phyloP scores from a whole-genome alignment of 495 filamentous ascomycete genomes.

The Friedmanniomyces endolithicus region DNA sequence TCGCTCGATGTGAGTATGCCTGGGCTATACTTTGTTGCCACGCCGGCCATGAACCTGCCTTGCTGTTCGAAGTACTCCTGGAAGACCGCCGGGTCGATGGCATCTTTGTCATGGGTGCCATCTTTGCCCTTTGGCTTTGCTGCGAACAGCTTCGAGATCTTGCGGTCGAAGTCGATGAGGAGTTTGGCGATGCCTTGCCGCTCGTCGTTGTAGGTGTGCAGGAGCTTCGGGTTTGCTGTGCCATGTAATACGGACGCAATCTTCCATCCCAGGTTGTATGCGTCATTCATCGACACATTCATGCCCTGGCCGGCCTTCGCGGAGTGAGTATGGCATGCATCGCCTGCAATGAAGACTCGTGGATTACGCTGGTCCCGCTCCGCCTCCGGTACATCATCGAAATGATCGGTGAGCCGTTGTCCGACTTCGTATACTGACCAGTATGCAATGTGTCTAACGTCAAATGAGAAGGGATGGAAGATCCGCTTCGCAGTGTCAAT shows the following conservation, averaged over 20 bases:
- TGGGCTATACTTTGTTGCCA: slow-evolving; percentile 42
- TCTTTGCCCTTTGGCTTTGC: slow-evolving; percentile 19
- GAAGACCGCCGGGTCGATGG: slow-evolving; percentile 29
- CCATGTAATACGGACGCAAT: slow-evolving; percentile 52
- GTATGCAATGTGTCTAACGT: slow-evolving; percentile 42
- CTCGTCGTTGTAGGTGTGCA: slow-evolving; percentile 60
- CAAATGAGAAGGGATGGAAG: slow-evolving; percentile 43
- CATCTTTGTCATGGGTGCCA: slow-evolving; percentile 6
- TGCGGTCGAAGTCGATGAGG: slow-evolving; percentile 61
- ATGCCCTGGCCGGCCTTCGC: slow-evolving; percentile 48
- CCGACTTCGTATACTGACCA: slow-evolving; percentile 50
- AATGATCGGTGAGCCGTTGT: slow-evolving; percentile 45
- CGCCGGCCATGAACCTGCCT: slow-evolving; percentile 51
- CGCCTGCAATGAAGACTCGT: slow-evolving; percentile 41
- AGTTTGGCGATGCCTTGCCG: slow-evolving; percentile 55
- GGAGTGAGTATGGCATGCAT: slow-evolving; percentile 51
- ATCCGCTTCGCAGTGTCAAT: slow-evolving; percentile 30
- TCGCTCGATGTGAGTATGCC: slow-evolving; percentile 9
- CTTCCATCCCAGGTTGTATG: slow-evolving; percentile 70
- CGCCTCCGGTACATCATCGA: slow-evolving; percentile 23
- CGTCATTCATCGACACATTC: slow-evolving; percentile 32
- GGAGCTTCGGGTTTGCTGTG: slow-evolving; percentile 40
- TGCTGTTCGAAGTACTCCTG: slow-evolving; percentile 48
- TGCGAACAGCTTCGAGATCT: slow-evolving; percentile 52
- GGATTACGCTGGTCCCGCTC: slow-evolving; percentile 6